These are phyloP conservation scores for Eucalyptus melliodora DNA, from an alignment of 345 rosid genomes.

Conservation along the genomic window DNA sequence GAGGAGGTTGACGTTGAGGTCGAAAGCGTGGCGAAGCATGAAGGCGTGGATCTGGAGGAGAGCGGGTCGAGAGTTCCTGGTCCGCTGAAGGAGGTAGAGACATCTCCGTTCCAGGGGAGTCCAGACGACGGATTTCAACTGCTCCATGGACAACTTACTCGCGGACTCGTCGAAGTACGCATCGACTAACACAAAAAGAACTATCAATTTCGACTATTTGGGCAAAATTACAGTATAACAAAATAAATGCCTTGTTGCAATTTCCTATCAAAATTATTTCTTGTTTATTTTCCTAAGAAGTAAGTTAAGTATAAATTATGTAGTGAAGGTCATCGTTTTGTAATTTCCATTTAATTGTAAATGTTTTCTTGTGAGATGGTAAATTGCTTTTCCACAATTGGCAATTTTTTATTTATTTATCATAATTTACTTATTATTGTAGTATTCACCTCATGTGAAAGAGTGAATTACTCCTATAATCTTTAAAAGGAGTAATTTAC, in stretches of 20 bases:
- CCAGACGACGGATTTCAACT: constrained; percentile 15
- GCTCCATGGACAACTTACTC: neutral
- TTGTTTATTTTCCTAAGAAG: neutral
- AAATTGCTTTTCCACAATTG: neutral
- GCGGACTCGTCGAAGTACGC: too few species aligned
- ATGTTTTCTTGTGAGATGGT: neutral
- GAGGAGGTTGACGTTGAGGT: constrained; percentile 42
- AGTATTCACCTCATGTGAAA: neutral
- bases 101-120: constrained; percentile 40
- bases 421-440: neutral
- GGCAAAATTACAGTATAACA: neutral
- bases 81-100: constrained; percentile 33
- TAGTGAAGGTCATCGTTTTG: neutral
- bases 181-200: neutral
- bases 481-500: neutral
- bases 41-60: constrained; percentile 55
- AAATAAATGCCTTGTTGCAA: neutral
- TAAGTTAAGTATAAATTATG: neutral
- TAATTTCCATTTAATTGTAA: neutral
- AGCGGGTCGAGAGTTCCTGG: constrained; percentile 2
- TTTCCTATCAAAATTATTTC: neutral
- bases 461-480: neutral
- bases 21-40: constrained; percentile 48
- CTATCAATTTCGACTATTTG: neutral
- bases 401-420: neutral